Base-by-base conservation (phyloP, 306 rosid species). In the Vigna nakashimae region DNA sequence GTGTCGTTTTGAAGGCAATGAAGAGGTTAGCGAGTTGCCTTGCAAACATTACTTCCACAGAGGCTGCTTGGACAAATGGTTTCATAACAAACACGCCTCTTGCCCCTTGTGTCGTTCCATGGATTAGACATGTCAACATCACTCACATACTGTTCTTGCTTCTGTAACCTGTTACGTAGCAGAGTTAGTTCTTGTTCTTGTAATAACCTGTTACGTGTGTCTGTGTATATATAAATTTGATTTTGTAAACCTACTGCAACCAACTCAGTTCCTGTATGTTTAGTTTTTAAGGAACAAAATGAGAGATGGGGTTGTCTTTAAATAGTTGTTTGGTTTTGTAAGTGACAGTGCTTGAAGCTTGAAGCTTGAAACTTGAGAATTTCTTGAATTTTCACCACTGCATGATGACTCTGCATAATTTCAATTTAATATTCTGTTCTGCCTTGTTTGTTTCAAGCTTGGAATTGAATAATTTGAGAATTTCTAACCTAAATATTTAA, bases 61-160 rank as follows among this genome's bases (percentile, higher is more conserved):
- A 81, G 64, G n/a, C 7, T 92, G 98, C 77, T 79, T 92, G 36
- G 94, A 89, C 5, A 89, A 86, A 78, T 94, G 97, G 98, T 94
- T 94, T 34, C 52, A 73, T 20, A 89, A 89, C 82, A 83, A 85
- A 34, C 97, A 83, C 20, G 4, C 14, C 18, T 80, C 95, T 0
- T 92, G 97, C 78, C 97, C 98, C 80, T 77, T 94, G 24, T 94
- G 98, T 75, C 97, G 97, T 70, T 94, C 95, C 16, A 63, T 69
- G 14, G 72, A 86, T 13, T 89, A 84, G 60, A 2, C 7, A 8
- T 40, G 0, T 40, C 3, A 40, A 26, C 45, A 40, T 42, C 46
- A 42, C 46, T 2, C 46, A 42, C 13, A 40, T 8, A 34, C 7
- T 4, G 11, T 40, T 40, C 45, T 40, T 40, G 5, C 53, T 49